Base-by-base conservation (phyloP, 176 grass and related monocot genomes). In the Cenchrus fungigraminus region DNA sequence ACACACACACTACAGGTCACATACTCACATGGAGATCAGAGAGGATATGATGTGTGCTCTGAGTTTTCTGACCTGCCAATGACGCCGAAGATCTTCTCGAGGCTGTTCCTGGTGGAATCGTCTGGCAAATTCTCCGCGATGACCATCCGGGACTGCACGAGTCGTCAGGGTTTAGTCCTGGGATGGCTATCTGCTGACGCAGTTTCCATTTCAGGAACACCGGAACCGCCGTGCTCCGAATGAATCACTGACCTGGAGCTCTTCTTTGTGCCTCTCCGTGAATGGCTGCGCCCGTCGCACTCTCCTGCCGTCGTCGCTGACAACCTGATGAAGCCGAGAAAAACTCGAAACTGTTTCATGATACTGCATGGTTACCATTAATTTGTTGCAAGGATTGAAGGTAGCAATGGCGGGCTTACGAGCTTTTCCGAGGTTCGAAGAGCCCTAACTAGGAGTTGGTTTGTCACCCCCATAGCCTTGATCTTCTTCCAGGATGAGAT, bases 401-500 rank as follows among this genome's bases (percentile, higher is more conserved):
- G 57, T 50, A 19, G 42, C 0, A 32, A 45, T n/a, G 6, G 6
- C 3, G 59, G 50, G 71, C 71, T 91, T 62, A 91, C 92, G 0
- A 94, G 92, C 65, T 94, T 91, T 34, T 54, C 65, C 0, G 92
- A 94, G 25, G 89, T 89, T 8, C 83, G 79, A 55, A 94, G 92
- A 81, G 92, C 86, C 3, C 84, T 89, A 6, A 79, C 61, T 17
- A 94, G 71, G 44, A 84, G 69, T 19, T 94, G 86, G 37, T 78
- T 89, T 28, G 80, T 91, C 12, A 65, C 86, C 8, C 86, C 89
- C 65, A 89, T 74, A 62, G 80, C 80, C 80, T 91, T 94, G 22
- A 94, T 89, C 56, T 94, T 94, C 65, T 94, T 94, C 89, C 89
- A 94, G 0, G 92, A 94, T 43, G 92, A 82, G 29, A 94, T 86